Evolutionary conservation across 2,329 filamentous ascomycete genomes (phyloP).

Genomic region (Fusarium haematococcum): DNA sequence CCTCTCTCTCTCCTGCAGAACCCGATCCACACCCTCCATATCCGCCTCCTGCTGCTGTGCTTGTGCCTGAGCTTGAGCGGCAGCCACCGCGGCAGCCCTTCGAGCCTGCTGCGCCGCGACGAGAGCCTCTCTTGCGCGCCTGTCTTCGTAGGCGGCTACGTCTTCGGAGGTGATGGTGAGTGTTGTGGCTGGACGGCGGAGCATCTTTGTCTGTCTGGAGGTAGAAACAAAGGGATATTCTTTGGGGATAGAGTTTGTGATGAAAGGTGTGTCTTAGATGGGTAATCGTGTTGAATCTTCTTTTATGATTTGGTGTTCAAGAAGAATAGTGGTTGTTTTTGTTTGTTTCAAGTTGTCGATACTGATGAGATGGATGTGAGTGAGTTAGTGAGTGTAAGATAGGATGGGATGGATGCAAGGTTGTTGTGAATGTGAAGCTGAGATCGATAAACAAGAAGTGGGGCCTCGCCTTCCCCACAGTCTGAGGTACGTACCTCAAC

Average conservation of each 20-base stretch:
- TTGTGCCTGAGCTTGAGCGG: slow-evolving; percentile 28
- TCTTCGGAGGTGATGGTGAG: slow-evolving; percentile 78
- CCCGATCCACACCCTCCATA: slow-evolving; percentile 48
- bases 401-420: not conserved
- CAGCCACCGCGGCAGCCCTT: slow-evolving; percentile 40
- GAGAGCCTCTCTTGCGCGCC: slow-evolving; percentile 59
- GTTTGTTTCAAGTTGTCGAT: not conserved
- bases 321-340: not conserved
- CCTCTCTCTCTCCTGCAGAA: slow-evolving; percentile 41
- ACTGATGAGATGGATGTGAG: not conserved
- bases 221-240: not conserved
- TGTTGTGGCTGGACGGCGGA: slow-evolving; percentile 75
- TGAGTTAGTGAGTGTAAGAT: not conserved
- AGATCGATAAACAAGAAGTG: slow-evolving; percentile 27
- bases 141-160: slow-evolving; percentile 76
- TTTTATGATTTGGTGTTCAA: not conserved
- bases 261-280: not conserved
- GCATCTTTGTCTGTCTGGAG: slow-evolving; percentile 57
- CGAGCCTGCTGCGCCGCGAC: slow-evolving; percentile 49
- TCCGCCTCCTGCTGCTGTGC: slow-evolving; percentile 20
- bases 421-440: not conserved
- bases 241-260: not conserved
- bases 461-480: not conserved
- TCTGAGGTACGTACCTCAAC: slow-evolving; percentile 1
- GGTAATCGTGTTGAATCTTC: not conserved